Base-by-base conservation (phyloP, 306 rosid species). In the Rosa multiflora region DNA sequence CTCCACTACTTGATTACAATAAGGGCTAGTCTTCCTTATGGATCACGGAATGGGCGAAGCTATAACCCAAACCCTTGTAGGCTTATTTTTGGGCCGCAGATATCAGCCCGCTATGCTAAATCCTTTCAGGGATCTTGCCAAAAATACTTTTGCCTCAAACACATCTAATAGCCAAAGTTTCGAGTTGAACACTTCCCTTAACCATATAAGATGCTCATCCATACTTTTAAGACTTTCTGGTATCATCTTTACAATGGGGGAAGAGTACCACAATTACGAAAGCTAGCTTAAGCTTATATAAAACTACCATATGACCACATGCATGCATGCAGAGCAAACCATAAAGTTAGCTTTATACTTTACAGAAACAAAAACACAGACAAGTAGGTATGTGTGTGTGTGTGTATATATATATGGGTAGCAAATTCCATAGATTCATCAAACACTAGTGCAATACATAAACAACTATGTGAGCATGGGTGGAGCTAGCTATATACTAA, bases 361-460 rank as follows among this genome's bases (percentile, higher is more conserved):
- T 51, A 26, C 66, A 66, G 11, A 66, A 66, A 15, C 14, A 61
- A 66, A 15, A 64, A 5, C n/a, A 64, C 67, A 78, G 69, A 67
- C 21, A 74, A 68, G 76, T 18, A 68, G 53, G 72, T 75, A 58
- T 23, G 26, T 23, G 26, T 23, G 26, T 32, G 35, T 32, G 35
- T 32, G 35, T 32, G 2, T 32, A 2, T 32, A 2, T 70, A 5
- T 70, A 62, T 29, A 62, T 4, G 67, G 82, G 82, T 52, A 46
- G 78, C 56, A 73, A 81, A 81, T 83, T 79, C 82, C 61, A 74
- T 73, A 81, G 82, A 88, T 82, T 89, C 88, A 82, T 75, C 82
- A 58, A 71, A 64, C 74, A 72, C 85, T 67, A 72, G 42, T 18
- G 76, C 51, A 70, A 59, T 20, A 13, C 72, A 81, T 75, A 74